phyloP scores from a whole-genome alignment of 2,329 filamentous ascomycete species.

The Epichloe amarillans region DNA sequence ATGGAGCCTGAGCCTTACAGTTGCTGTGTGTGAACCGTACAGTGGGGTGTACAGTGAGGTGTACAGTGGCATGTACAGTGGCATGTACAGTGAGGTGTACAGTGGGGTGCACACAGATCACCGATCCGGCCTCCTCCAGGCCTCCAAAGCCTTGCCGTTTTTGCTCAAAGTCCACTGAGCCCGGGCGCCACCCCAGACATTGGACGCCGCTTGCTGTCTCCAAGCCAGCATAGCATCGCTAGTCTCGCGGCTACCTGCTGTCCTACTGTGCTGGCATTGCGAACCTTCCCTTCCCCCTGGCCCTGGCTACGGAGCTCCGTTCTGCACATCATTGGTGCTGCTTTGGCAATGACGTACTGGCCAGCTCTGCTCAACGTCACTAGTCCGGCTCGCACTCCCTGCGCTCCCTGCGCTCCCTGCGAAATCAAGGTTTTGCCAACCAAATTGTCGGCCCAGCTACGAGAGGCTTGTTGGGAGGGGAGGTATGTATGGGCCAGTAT shows the following conservation, averaged over 20 bases:
- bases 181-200: background rate
- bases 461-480: background rate
- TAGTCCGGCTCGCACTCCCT: slow-evolving; percentile 5
- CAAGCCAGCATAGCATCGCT: background rate
- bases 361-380: slow-evolving; percentile 22
- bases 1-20: too few species aligned
- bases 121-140: too few species aligned
- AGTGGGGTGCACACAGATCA: too few species aligned
- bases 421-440: background rate
- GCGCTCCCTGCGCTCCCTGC: too few species aligned
- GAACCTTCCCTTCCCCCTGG: background rate
- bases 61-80: too few species aligned
- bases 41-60: too few species aligned
- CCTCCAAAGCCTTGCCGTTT: background rate
- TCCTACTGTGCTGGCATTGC: background rate
- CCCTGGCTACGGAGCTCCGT: slow-evolving; percentile 5
- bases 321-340: slow-evolving; percentile 4
- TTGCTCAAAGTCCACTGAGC: background rate
- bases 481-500: background rate
- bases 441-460: slow-evolving; percentile 1
- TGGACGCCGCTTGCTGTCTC: background rate
- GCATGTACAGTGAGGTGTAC: too few species aligned
- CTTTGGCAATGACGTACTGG: slow-evolving; percentile 20
- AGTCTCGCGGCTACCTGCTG: background rate
- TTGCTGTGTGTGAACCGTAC: too few species aligned